Conservation (phyloP, 2,329 filamentous ascomycete genomes). For the Fusarium clavum region DNA sequence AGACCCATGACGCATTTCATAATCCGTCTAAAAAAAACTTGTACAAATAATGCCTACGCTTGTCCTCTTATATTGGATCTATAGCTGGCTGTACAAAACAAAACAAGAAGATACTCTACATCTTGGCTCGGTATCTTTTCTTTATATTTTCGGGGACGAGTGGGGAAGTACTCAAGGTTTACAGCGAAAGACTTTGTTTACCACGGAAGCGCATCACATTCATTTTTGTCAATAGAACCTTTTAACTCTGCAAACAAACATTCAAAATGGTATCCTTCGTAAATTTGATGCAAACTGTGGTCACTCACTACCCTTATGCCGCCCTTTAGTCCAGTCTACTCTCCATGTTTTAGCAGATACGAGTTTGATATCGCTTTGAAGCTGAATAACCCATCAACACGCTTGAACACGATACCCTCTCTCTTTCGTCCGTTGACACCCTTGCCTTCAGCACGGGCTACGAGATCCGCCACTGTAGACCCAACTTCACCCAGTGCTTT, state of each 20-base stretch:
- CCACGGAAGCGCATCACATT: slow-evolving; percentile 45
- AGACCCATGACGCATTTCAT: slow-evolving; percentile 29
- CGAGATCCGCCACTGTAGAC: slow-evolving; percentile 28
- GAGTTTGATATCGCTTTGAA: slow-evolving; percentile 47
- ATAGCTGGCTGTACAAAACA: slow-evolving; percentile 30
- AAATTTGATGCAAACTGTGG: slow-evolving; percentile 33
- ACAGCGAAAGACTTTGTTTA: slow-evolving; percentile 45
- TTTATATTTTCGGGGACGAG: slow-evolving; percentile 30
- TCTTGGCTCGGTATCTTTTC: slow-evolving; percentile 14
- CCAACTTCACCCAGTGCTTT: slow-evolving; percentile 26
- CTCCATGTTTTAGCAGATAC: slow-evolving; percentile 44
- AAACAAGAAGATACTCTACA: not conserved
- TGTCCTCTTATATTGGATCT: slow-evolving; percentile 12
- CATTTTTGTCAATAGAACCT: slow-evolving; percentile 48
- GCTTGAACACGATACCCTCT: slow-evolving; percentile 44
- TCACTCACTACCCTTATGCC: not conserved
- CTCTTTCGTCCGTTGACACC: slow-evolving; percentile 41
- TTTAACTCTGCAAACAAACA: slow-evolving; percentile 45
- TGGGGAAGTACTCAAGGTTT: slow-evolving; percentile 26
- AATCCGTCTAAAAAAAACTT: slow-evolving; percentile 9
- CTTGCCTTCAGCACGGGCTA: slow-evolving; percentile 36
- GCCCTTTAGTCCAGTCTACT: slow-evolving; percentile 14
- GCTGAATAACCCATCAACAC: slow-evolving; percentile 35
- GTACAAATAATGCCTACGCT: slow-evolving; percentile 29
- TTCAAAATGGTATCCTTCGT: slow-evolving; percentile 43